Evolutionary conservation across 805 yeast species (phyloP).

Genomic region (Jamesozyma jinghongensis): DNA sequence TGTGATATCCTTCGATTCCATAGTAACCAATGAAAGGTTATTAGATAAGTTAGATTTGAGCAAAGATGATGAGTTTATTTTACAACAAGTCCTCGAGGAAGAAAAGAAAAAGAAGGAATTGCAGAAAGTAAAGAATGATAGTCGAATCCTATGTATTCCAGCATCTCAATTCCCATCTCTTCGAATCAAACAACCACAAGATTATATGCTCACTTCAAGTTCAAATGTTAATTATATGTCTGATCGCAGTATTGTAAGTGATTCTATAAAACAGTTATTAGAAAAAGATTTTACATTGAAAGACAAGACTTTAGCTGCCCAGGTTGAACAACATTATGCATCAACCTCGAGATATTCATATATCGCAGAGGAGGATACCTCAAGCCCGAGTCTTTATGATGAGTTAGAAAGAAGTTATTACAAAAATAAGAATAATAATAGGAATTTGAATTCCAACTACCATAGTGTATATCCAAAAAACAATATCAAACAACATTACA

Average conservation of each 20-base stretch:
- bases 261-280: conserved; percentile 2
- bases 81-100: conserved; percentile 21
- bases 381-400: too few relatives aligned
- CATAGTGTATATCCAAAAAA: too few relatives aligned
- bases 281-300: conserved; percentile 9
- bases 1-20: conserved; percentile 24
- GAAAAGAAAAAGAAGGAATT: conserved; percentile 7
- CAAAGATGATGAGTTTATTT: conserved; percentile 25
- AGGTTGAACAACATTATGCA: conserved; percentile 25
- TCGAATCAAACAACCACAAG: conserved; percentile 6
- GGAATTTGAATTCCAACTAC: background rate
- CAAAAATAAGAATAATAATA: background rate
- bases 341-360: conserved; percentile 25
- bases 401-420: background rate
- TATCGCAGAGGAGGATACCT: conserved; percentile 26
- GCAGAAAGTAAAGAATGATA: conserved; percentile 2
- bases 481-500: background rate
- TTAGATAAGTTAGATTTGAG: conserved; percentile 27
- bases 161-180: conserved; percentile 29
- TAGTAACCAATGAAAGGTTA: conserved; percentile 24
- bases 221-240: too few relatives aligned
- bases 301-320: conserved; percentile 14
- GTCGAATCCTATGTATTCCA: conserved; percentile 22
- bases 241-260: background rate
- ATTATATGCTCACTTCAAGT: background rate